Evolutionary conservation across 441 rosid species (phyloP), one percentile per base, ranked within the genome.

Genomic region (Populus tomentosa): DNA sequence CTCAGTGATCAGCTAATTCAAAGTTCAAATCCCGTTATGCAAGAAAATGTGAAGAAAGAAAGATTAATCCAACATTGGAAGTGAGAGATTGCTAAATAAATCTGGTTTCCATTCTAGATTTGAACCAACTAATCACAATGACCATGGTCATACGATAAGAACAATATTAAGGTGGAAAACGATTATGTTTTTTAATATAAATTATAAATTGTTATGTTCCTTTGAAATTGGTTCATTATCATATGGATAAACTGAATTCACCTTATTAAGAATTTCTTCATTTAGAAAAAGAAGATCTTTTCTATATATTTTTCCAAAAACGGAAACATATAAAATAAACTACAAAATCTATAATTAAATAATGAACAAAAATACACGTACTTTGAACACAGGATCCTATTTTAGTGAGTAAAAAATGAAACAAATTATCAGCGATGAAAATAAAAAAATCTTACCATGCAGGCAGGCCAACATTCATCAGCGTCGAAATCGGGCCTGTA

Each of bases 401-500:
- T 62, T 1, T 23, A 62, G 14, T 1, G 65, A 21, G 14, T 5
- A 6, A 56, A 13, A 26, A 10, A 32, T 35, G 20, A 32, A 7
- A 18, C 64, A 14, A 67, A 23, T 62, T 62, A 21, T 11, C 9
- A 5, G 36, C 26, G 40, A 11, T 3, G 42, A n/a, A 14, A 16
- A 20, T 33, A 56, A 30, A 77, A 40, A 40, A 2, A 36, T 5
- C 30, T 9, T 91, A 95, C 98, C 94, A 77, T 80, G 80, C 80
- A 83, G 73, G 84, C 82, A 1, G 85, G 82, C 94, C 88, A 89
- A 28, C 78, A 78, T 40, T 84, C 83, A 36, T 88, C 86, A 16
- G 87, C 83, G 81, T 86, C 89, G 70, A 89, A 53, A n/a, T 91
- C 88, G 4, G 97, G 98, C 70, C 91, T 87, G 46, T 74, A 74